A percentile compares a stretch with the other conserved stretches of the same genome.
Evolutionary conservation across 2,329 filamentous ascomycete species (phyloP).

Genomic region (Alternaria atra): DNA sequence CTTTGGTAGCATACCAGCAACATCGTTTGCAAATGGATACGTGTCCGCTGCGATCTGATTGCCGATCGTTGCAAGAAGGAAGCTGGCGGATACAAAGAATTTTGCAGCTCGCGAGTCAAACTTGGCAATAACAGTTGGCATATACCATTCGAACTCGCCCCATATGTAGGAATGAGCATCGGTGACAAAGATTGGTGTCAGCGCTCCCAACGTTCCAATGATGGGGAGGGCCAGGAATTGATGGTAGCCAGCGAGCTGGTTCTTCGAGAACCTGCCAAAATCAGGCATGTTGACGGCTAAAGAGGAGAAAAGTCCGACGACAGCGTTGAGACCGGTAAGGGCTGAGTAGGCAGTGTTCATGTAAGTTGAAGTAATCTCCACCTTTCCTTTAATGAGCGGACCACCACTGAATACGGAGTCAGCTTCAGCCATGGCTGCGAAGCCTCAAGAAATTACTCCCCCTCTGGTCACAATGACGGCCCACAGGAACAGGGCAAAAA

Average conservation of each 20-base stretch:
- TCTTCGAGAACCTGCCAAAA: constrained; percentile 56
- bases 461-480: constrained; percentile 55
- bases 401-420: constrained; percentile 38
- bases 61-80: constrained; percentile 56
- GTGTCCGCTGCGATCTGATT: constrained; percentile 55
- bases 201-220: constrained; percentile 57
- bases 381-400: constrained; percentile 52
- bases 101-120: constrained; percentile 57
- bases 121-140: constrained; percentile 57
- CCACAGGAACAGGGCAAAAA: constrained; percentile 57
- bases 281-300: constrained; percentile 62
- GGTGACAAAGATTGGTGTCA: constrained; percentile 61
- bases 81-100: constrained; percentile 53
- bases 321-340: constrained; percentile 57
- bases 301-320: constrained; percentile 61
- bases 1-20: constrained; percentile 46
- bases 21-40: constrained; percentile 49
- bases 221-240: constrained; percentile 60
- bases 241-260: constrained; percentile 53
- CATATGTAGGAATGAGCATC: constrained; percentile 57
- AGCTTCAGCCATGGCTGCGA: neutral
- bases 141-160: constrained; percentile 60
- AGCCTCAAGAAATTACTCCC: constrained; percentile 7
- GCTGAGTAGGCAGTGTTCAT: constrained; percentile 57
- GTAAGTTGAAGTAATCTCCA: constrained; percentile 49